Percentiles rank a stretch among this genome's conserved stretches.
Conservation (phyloP, 129 eudicot genomes). For the Logfia minima region DNA sequence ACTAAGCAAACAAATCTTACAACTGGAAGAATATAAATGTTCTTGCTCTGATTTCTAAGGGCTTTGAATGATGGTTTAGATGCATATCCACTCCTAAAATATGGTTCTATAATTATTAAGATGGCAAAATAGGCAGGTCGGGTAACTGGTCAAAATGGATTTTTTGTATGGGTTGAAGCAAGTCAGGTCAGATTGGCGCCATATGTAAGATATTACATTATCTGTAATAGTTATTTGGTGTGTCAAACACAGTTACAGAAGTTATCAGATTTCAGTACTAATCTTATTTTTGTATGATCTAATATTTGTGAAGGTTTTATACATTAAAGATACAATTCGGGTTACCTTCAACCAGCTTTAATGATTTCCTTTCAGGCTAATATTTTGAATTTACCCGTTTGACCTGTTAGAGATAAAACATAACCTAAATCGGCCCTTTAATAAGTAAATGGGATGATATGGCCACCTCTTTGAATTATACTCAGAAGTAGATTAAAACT, state of each 20-base stretch:
- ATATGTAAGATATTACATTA: no score
- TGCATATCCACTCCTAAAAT: conserved; percentile 1
- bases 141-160: no score
- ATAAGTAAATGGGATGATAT: not conserved
- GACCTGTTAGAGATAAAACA: not conserved
- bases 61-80: conserved; percentile 20
- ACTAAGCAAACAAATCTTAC: conserved; percentile 16
- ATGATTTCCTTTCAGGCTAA: not conserved
- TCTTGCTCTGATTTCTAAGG: conserved; percentile 4
- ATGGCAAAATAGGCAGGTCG: not conserved
- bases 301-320: not conserved
- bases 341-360: not conserved
- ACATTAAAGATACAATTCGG: not conserved
- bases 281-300: not conserved
- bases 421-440: not conserved
- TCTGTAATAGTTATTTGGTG: no score
- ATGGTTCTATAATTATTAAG: not conserved
- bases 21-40: conserved; percentile 15
- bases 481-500: conserved; percentile 14
- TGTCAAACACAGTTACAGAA: not conserved
- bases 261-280: not conserved
- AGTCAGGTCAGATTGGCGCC: no score
- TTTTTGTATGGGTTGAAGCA: no score
- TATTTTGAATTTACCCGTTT: not conserved
- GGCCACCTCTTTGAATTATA: conserved; percentile 10